phyloP scores from a whole-genome alignment of 2,329 filamentous ascomycete genomes.

The Truncatella angustata region DNA sequence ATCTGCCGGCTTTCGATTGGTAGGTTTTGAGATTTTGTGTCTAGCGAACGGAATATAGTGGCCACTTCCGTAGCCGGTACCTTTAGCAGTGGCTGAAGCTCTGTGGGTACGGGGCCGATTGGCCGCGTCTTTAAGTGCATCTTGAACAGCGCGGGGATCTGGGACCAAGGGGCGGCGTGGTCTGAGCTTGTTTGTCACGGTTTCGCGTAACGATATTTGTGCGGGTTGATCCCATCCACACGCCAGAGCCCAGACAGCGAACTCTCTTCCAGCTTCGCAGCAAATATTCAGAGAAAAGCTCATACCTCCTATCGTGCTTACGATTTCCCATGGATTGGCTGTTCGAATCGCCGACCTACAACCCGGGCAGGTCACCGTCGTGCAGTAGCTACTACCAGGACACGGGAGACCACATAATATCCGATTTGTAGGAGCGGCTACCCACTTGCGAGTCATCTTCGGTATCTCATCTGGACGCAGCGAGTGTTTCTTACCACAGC shows the following conservation, averaged over 20 bases:
- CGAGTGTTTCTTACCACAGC: background rate
- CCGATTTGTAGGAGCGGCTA: background rate
- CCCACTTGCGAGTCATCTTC: background rate
- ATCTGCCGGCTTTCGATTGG: background rate
- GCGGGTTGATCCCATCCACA: background rate
- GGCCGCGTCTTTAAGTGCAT: too few species aligned
- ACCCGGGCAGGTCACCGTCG: background rate
- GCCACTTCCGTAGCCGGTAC: slow-evolving; percentile 1
- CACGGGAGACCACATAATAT: background rate
- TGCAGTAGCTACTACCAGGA: background rate
- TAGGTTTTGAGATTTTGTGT: background rate
- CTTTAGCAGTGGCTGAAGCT: background rate
- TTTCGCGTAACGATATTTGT: background rate
- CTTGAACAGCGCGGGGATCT: background rate
- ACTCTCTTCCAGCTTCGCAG: background rate
- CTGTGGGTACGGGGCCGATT: too few species aligned
- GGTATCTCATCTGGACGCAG: background rate
- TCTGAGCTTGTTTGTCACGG: background rate
- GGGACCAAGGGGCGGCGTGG: background rate
- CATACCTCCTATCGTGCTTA: background rate
- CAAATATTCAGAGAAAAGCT: slow-evolving; percentile 1
- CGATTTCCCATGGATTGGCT: background rate
- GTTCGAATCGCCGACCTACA: background rate
- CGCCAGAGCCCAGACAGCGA: slow-evolving; percentile 5
- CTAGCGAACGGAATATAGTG: background rate